Evolutionary conservation across 2,329 filamentous ascomycete genomes (phyloP), one percentile per base, ranked within the genome.

Genomic region (Xylaria sp.): DNA sequence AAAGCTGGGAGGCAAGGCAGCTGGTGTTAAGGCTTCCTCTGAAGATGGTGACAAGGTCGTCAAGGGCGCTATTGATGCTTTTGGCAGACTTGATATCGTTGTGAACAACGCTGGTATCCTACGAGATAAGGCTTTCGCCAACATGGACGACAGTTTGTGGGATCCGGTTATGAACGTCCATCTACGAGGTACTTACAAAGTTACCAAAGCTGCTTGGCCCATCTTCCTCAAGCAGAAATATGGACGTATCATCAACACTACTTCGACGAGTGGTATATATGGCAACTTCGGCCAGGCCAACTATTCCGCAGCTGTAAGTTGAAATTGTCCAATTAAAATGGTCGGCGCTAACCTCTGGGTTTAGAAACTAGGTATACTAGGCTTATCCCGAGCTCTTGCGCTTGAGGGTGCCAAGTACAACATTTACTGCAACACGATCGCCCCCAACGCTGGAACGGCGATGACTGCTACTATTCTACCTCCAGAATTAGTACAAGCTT

Each of bases 261-360:
- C 96, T 49, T 97, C 94, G 43, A 98, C 96, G 58, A 97, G 92
- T 76, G 96, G 96, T 82, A 97, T 99, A 82, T 99, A 99, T 80
- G 96, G 96, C 76, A 99, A 98, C 88, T 99, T 99, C 80, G 96
- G 96, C 72, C 96, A 99, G 83, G 93, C 95, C 78, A 99, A 99
- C 87, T 99, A 99, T 82, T 89, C 96, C 71, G 93, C 95, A 68
- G 93, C 93, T 67, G 90, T 92, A 87, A 84, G 90, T 86, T 12
- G 62, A 9, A 54, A 54, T 49, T 13, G 48, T 6, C 25, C 8
- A 36, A 55, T 57, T 64, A 10, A 57, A 62, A 65, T 73, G 58
- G 69, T 20, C 8, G 20, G 23, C 13, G 39, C 78, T 79, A 72
- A 79, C 51, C 23, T 1, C 6, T 33, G 2, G 0, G 54, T 36